Percentiles rank a stretch among this genome's conserved stretches.
Conservation (phyloP, 768 basidiomycete species). For the Termitomyces sp. region DNA sequence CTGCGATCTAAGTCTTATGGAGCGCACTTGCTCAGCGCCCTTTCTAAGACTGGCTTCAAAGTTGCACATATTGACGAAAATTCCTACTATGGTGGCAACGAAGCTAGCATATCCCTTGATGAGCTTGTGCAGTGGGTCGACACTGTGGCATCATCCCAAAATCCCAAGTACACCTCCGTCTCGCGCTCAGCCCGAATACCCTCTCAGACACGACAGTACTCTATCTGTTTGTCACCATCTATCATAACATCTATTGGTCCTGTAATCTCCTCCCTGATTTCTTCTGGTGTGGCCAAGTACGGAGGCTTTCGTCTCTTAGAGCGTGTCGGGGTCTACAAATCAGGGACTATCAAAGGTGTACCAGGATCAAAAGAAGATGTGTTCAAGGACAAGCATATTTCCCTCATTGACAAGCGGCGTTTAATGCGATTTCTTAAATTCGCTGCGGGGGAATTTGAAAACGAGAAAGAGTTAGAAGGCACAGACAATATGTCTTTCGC, state of each 20-base stretch:
- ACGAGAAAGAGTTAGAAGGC: conserved; percentile 50
- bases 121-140: conserved; percentile 77
- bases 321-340: conserved; percentile 57
- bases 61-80: conserved; percentile 88
- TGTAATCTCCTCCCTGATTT: conserved; percentile 73
- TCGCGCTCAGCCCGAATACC: conserved; percentile 41
- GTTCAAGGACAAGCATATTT: conserved; percentile 79
- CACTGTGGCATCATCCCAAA: conserved; percentile 21
- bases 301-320: conserved; percentile 88
- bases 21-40: conserved; percentile 52
- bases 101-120: conserved; percentile 79
- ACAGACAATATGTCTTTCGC: conserved; percentile 56
- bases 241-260: conserved; percentile 79
- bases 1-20: background rate
- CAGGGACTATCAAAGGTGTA: conserved; percentile 54
- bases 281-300: conserved; percentile 85
- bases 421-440: conserved; percentile 92
- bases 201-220: conserved; percentile 69
- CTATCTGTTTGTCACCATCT: conserved; percentile 80
- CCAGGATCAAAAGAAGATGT: conserved; percentile 92
- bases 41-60: conserved; percentile 84
- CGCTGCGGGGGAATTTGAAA: conserved; percentile 73
- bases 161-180: conserved; percentile 38
- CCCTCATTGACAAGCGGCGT: conserved; percentile 80
- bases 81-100: conserved; percentile 78